Conservation (phyloP, 805 yeast genomes). For the Kodamaea lidongshanica region DNA sequence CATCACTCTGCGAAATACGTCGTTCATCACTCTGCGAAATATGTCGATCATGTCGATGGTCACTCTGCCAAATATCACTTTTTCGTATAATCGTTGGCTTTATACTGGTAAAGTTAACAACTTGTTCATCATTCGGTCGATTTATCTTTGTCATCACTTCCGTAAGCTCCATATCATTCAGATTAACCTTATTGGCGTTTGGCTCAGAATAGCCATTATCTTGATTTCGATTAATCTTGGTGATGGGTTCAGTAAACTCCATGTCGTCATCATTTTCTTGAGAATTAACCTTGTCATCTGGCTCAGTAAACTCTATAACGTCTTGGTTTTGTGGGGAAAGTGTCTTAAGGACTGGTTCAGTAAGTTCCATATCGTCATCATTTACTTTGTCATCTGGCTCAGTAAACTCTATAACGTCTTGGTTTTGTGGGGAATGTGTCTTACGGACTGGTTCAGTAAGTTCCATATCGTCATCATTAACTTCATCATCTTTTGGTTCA, state of each 20-base stretch:
- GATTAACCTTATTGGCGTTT: no score
- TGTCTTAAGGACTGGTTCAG: not conserved
- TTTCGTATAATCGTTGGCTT: no score
- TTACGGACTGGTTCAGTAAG: not conserved
- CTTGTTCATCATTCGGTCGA: no score
- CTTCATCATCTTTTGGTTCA: not conserved
- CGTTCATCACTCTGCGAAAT: no score
- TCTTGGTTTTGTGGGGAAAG: conserved; percentile 9
- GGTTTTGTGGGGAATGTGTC: conserved; percentile 8
- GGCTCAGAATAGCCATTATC: no score
- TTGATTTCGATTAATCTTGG: no score
- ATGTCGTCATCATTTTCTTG: conserved; percentile 9
- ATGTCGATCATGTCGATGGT: no score
- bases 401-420: conserved; percentile 20
- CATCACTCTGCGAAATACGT: no score
- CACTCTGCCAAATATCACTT: no score
- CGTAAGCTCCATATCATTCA: no score
- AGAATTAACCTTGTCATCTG: conserved; percentile 4
- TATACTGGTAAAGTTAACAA: no score
- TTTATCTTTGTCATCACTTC: no score
- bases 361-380: not conserved
- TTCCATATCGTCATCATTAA: conserved; percentile 5
- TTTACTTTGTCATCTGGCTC: conserved; percentile 8
- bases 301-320: conserved; percentile 20
- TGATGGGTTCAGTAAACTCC: conserved; percentile 21